Percentiles rank a stretch among this genome's conserved stretches.
These are phyloP conservation scores for Metarhizium rileyi DNA, from an alignment of 2,329 filamentous ascomycete genomes.

Conservation along the genomic window DNA sequence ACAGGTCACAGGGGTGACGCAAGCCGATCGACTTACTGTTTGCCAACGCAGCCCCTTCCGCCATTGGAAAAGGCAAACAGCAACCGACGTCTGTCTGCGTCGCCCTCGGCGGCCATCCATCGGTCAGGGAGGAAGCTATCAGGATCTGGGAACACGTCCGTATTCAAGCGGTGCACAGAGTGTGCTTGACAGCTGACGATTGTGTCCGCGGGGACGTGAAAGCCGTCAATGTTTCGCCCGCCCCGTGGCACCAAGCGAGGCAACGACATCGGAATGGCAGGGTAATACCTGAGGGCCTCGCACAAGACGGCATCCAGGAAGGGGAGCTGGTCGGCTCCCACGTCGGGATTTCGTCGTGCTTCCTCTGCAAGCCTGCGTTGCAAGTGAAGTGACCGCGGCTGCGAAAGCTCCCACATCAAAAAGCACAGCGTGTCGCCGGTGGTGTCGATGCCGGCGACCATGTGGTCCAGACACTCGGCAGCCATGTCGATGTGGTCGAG, in stretches of 20 bases:
- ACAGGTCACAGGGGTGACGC: background rate
- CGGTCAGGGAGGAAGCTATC: constrained; percentile 71
- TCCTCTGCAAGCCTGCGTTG: constrained; percentile 46
- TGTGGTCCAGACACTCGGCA: constrained; percentile 61
- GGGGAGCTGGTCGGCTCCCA: constrained; percentile 38
- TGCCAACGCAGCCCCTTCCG: constrained; percentile 55
- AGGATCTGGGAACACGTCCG: constrained; percentile 65
- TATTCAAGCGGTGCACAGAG: constrained; percentile 49
- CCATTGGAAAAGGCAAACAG: constrained; percentile 60
- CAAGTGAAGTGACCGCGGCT: constrained; percentile 39
- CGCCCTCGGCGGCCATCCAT: constrained; percentile 68
- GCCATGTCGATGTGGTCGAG: constrained; percentile 47
- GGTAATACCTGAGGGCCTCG: constrained; percentile 53
- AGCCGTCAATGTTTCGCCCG: constrained; percentile 46
- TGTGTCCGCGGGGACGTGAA: constrained; percentile 40
- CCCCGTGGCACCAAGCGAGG: constrained; percentile 47
- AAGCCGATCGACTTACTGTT: constrained; percentile 43
- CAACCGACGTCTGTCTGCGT: constrained; percentile 55
- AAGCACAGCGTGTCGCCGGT: constrained; percentile 62
- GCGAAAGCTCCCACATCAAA: constrained; percentile 61
- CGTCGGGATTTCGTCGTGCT: constrained; percentile 29
- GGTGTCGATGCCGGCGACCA: constrained; percentile 64
- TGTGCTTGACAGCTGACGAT: constrained; percentile 53
- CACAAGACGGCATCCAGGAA: constrained; percentile 55
- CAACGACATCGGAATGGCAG: constrained; percentile 58